Evolutionary conservation across 768 basidiomycete species (phyloP), one percentile per base, ranked within the genome.

Genomic region (Rhizopogon rudus): DNA sequence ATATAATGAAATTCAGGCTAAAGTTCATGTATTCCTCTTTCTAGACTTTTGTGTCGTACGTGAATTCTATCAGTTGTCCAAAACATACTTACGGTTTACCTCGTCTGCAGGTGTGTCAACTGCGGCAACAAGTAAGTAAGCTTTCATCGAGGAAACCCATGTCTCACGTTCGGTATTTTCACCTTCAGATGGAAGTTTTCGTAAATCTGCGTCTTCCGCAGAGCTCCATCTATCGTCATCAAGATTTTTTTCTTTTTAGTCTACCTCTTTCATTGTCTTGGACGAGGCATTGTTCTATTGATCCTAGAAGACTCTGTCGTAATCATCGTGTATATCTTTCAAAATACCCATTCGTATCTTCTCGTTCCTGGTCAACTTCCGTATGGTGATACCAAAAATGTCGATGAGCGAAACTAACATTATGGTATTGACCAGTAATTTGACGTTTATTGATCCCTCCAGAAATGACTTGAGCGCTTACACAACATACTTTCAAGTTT

Each of bases 41-140:
- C 33, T 35, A 91, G 87, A 95, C 93, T 17, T 96, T 94, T 67
- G 91, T 94, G 61, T 93, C 91, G 84, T 92, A 72, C 59, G 79
- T 76, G 31, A 17, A 13, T 33, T 25, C 39, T 7, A n/a, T 52
- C 28, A 41, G 51, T 29, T 51, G 20, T 29, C 9, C 28, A 29
- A 40, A 58, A 55, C 37, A 54, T 31, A 37, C 44, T 59, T 20
- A 51, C 42, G 37, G 28, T 48, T 45, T 44, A 33, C 37, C 43
- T 49, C 16, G 0, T 40, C 20, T 57, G 44, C 59, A 84, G 84
- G 52, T 89, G 88, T 70, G 79, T 81, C 52, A 81, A 81, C 60
- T 89, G 87, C 65, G 80, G 81, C 64, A 79, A 86, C 65, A 75
- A 79, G 79, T 80, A 51, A 58, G 68, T 71, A 17, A 56, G 6